Evolutionary conservation across 1,284 basidiomycete genomes (phyloP).

Genomic region (Cutaneotrichosporon sp.): DNA sequence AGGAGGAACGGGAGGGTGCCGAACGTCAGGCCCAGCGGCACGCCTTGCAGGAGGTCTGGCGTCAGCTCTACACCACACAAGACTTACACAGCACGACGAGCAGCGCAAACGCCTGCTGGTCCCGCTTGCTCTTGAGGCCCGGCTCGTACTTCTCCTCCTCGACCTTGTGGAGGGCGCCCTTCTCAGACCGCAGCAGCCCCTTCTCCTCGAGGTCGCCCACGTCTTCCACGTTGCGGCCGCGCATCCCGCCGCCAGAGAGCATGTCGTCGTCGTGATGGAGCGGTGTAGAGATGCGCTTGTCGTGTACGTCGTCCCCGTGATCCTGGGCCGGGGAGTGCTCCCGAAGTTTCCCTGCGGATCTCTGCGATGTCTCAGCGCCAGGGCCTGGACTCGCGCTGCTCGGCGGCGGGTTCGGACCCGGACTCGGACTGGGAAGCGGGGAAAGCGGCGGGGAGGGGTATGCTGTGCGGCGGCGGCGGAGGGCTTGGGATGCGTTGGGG

Average conservation of each 20-base stretch:
- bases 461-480: background rate
- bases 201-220: constrained; percentile 45
- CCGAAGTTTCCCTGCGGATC: background rate
- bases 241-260: constrained; percentile 21
- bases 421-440: background rate
- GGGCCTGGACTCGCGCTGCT: background rate
- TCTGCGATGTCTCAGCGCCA: background rate
- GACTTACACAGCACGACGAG: constrained; percentile 84
- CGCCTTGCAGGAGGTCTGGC: constrained; percentile 70
- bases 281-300: background rate
- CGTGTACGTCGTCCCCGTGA: background rate
- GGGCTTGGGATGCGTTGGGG: background rate
- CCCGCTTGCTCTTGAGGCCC: constrained; percentile 53
- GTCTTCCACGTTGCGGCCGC: constrained; percentile 46
- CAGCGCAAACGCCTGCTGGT: constrained; percentile 82
- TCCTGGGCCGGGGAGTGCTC: background rate
- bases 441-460: background rate
- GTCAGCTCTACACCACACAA: constrained; percentile 56
- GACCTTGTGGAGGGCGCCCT: constrained; percentile 29
- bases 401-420: background rate
- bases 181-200: constrained; percentile 33
- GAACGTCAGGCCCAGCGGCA: constrained; percentile 73
- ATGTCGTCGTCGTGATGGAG: constrained; percentile 9
- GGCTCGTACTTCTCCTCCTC: constrained; percentile 27
- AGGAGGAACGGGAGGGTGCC: constrained; percentile 97